Percentiles rank a stretch among this genome's conserved stretches.
Evolutionary conservation across 2,329 filamentous ascomycete genomes (phyloP).

Genomic region (Paraphoma chrysanthemicola): DNA sequence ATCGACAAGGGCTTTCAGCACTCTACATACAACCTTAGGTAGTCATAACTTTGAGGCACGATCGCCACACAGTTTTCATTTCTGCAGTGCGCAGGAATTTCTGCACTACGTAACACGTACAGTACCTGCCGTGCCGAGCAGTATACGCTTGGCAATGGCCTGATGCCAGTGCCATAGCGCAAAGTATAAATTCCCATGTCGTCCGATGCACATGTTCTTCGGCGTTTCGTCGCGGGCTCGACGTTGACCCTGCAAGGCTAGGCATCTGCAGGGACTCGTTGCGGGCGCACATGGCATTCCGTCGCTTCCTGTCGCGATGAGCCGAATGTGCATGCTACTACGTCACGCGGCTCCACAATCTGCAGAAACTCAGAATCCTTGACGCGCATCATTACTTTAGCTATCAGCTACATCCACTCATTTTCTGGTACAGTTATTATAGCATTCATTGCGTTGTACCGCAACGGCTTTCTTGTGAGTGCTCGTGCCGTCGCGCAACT

Average conservation of each 20-base stretch:
- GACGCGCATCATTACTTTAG: neutral
- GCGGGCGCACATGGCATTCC: neutral
- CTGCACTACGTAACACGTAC: no score
- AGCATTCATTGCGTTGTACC: no score
- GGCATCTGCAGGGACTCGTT: neutral
- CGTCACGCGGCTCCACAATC: neutral
- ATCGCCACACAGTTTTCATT: no score
- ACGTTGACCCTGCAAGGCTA: neutral
- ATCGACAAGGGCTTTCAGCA: no score
- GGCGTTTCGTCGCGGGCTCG: neutral
- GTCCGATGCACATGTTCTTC: neutral
- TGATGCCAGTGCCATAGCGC: neutral
- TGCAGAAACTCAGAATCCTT: neutral
- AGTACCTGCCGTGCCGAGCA: no score
- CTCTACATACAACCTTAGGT: no score
- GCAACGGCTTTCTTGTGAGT: no score
- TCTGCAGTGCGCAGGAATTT: no score
- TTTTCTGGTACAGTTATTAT: no score
- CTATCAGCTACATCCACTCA: no score
- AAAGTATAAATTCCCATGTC: no score
- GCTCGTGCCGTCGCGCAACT: neutral
- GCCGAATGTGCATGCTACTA: neutral
- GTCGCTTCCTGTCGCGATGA: neutral
- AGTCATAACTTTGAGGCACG: no score
- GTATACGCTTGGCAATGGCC: neutral